phyloP scores from a whole-genome alignment of 345 rosid species.

The Dipteronia sinensis region DNA sequence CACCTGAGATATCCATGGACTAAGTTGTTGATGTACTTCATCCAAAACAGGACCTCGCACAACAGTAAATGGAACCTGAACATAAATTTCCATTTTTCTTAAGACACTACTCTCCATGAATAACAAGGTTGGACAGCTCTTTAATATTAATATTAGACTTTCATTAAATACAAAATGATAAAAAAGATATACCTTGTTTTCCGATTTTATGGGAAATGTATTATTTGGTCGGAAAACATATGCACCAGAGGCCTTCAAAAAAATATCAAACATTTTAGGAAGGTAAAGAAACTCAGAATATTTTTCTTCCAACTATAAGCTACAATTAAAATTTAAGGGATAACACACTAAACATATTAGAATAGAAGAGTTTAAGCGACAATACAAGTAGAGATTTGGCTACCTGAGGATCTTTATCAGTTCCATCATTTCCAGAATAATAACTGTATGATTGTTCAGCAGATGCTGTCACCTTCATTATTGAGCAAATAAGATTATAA shows the following conservation, averaged over 20 bases:
- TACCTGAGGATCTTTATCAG: constrained; percentile 91
- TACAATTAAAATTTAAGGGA: neutral
- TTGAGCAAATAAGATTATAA: constrained; percentile 17
- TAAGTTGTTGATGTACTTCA: constrained; percentile 77
- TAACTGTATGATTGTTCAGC: constrained; percentile 73
- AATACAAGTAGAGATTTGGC: constrained; percentile 23
- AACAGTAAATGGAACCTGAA: constrained; percentile 61
- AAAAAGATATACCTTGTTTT: constrained; percentile 49
- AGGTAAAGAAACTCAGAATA: neutral
- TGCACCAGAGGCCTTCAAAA: constrained; percentile 87
- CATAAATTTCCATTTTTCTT: constrained; percentile 23
- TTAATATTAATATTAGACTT: neutral
- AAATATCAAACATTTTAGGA: constrained; percentile 14
- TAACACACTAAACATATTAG: neutral
- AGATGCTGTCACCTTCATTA: constrained; percentile 48
- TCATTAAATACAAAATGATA: constrained; percentile 12
- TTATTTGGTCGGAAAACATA: constrained; percentile 90
- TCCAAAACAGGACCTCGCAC: constrained; percentile 79
- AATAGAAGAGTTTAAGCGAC: neutral
- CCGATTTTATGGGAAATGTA: constrained; percentile 46
- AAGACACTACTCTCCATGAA: neutral
- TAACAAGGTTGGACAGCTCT: constrained; percentile 3
- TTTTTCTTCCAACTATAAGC: constrained; percentile 15
- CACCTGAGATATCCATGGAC: constrained; percentile 93
- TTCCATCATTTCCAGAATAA: constrained; percentile 88